Conservation (phyloP, 148 eudicot genomes). For the Polygonum aviculare region DNA sequence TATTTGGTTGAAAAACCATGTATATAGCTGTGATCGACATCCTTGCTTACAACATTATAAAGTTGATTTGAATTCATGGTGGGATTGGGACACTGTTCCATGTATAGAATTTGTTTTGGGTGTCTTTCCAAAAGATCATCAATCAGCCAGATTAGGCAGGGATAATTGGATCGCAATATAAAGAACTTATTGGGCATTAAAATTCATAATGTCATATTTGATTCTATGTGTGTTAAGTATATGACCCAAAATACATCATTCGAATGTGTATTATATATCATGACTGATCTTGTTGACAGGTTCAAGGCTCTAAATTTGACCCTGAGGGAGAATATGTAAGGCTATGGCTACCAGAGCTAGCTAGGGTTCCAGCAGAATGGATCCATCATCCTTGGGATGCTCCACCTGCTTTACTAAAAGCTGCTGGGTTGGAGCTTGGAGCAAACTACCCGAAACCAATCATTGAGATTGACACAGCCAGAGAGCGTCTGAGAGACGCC, state of each 20-base stretch:
- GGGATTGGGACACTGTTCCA: background rate
- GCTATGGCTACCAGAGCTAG: conserved; percentile 89
- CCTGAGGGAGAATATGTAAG: conserved; percentile 82
- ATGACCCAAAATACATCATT: too few relatives aligned
- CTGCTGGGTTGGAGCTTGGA: conserved; percentile 89
- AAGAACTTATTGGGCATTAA: too few relatives aligned
- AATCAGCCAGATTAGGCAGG: too few relatives aligned
- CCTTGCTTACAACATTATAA: background rate
- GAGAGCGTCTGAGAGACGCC: conserved; percentile 58
- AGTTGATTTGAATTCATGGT: background rate
- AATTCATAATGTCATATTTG: too few relatives aligned
- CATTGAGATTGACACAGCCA: conserved; percentile 60
- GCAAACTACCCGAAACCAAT: conserved; percentile 79
- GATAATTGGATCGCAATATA: too few relatives aligned
- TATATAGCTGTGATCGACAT: background rate
- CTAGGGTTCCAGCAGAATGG: conserved; percentile 94
- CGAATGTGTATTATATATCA: too few relatives aligned
- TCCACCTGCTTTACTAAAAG: conserved; percentile 52
- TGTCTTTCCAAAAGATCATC: too few relatives aligned
- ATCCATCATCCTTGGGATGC: conserved; percentile 99
- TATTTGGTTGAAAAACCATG: background rate
- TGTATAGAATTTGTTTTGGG: background rate
- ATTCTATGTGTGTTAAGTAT: too few relatives aligned
- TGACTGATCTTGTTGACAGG: conserved; percentile 28
- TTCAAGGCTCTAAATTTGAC: conserved; percentile 83